A percentile compares a stretch with the other conserved stretches of the same genome.
These are phyloP conservation scores for Fusarium kyushuense DNA, from an alignment of 2,329 filamentous ascomycete genomes.

Conservation along the genomic window DNA sequence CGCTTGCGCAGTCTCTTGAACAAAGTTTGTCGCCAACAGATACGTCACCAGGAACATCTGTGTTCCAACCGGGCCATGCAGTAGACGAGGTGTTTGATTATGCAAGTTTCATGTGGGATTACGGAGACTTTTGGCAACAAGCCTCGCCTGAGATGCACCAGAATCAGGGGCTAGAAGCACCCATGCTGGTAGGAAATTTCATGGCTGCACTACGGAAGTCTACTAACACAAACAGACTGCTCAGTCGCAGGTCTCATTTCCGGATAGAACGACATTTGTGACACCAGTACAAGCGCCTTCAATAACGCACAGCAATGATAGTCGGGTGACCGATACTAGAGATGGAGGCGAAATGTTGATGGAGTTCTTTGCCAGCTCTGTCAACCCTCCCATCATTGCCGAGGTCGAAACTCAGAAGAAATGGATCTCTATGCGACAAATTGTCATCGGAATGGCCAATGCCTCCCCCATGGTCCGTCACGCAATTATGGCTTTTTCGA, in stretches of 20 bases:
- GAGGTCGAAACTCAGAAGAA: slow-evolving; percentile 65
- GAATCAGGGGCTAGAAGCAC: slow-evolving; percentile 42
- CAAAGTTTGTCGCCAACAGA: slow-evolving; percentile 49
- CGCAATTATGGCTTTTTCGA: slow-evolving; percentile 65
- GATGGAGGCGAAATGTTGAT: slow-evolving; percentile 52
- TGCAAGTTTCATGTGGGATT: slow-evolving; percentile 63
- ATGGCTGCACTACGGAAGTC: too few species aligned
- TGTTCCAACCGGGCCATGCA: slow-evolving; percentile 48
- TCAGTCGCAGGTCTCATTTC: slow-evolving; percentile 44
- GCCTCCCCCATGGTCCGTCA: slow-evolving; percentile 60
- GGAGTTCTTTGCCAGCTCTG: slow-evolving; percentile 62
- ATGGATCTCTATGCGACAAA: slow-evolving; percentile 63
- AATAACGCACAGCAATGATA: slow-evolving; percentile 39
- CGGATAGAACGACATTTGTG: slow-evolving; percentile 39
- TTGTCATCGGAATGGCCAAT: slow-evolving; percentile 61
- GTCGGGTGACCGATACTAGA: slow-evolving; percentile 18
- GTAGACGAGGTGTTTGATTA: slow-evolving; percentile 61
- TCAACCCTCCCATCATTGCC: slow-evolving; percentile 65
- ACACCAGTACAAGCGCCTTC: slow-evolving; percentile 41
- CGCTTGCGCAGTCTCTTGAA: slow-evolving; percentile 18
- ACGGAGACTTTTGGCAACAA: slow-evolving; percentile 53
- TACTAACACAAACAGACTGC: slow-evolving; percentile 25
- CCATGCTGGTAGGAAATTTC: slow-evolving; percentile 35
- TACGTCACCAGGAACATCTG: slow-evolving; percentile 45
- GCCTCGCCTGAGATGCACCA: slow-evolving; percentile 45